These are phyloP conservation scores for Stylonectria norvegica DNA, from an alignment of 2,329 filamentous ascomycete genomes.

Conservation along the genomic window DNA sequence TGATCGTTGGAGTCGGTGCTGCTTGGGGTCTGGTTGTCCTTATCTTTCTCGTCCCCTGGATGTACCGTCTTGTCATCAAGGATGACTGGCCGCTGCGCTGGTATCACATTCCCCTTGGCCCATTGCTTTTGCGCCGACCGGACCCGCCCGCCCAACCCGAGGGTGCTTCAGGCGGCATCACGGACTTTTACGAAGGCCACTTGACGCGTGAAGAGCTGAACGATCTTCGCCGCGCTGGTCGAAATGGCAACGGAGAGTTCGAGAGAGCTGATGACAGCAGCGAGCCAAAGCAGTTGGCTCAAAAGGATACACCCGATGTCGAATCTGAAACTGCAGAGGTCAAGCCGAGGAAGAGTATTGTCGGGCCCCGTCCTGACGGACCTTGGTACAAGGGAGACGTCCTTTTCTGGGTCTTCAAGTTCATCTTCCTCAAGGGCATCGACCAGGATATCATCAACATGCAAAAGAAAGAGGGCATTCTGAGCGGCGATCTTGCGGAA, in stretches of 20 bases:
- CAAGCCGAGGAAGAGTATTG: conserved; percentile 16
- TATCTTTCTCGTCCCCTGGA: conserved; percentile 56
- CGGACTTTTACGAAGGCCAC: conserved; percentile 56
- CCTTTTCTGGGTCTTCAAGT: conserved; percentile 27
- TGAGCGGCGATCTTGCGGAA: conserved; percentile 51
- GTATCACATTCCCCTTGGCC: conserved; percentile 53
- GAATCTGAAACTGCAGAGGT: conserved; percentile 7
- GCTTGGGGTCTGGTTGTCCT: conserved; percentile 46
- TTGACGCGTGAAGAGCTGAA: conserved; percentile 51
- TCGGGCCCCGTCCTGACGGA: conserved; percentile 22
- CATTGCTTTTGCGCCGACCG: conserved; percentile 46
- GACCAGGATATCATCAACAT: conserved; percentile 27
- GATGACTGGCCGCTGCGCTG: conserved; percentile 59
- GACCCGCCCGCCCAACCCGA: conserved; percentile 57
- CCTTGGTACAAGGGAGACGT: conserved; percentile 7
- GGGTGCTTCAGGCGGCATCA: conserved; percentile 54
- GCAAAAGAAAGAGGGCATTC: conserved; percentile 42
- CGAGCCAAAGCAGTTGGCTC: conserved; percentile 22
- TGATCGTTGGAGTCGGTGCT: conserved; percentile 52
- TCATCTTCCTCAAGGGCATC: conserved; percentile 20
- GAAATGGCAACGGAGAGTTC: conserved; percentile 18
- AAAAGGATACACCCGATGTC: background rate
- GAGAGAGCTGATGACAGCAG: conserved; percentile 19
- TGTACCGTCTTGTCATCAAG: conserved; percentile 55
- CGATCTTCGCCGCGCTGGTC: conserved; percentile 34